These are phyloP conservation scores for Shiraia bambusicola DNA, from an alignment of 2,329 filamentous ascomycete genomes.

Conservation along the genomic window DNA sequence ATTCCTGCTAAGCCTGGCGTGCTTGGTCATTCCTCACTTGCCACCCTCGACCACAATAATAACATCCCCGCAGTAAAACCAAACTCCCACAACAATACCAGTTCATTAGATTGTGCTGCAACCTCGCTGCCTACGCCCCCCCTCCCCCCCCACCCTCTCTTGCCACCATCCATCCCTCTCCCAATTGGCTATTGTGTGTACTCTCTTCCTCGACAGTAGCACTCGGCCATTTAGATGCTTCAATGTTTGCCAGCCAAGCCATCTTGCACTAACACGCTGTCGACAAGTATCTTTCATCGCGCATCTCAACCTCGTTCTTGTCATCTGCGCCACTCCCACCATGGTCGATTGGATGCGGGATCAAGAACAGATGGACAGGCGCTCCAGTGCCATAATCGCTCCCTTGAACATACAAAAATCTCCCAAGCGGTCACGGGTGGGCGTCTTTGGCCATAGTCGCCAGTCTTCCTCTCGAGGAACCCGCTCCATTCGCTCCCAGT, in stretches of 20 bases:
- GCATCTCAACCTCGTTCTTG: not conserved
- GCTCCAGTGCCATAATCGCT: constrained; percentile 40
- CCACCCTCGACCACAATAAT: constrained; percentile 32
- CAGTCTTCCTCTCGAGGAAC: constrained; percentile 37
- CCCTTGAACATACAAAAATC: constrained; percentile 43
- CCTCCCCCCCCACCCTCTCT: too few relatives aligned
- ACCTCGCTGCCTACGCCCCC: not conserved
- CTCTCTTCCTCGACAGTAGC: constrained; percentile 9
- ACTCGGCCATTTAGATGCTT: constrained; percentile 32
- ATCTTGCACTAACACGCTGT: constrained; percentile 2
- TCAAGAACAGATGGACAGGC: constrained; percentile 33
- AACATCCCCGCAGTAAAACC: constrained; percentile 26
- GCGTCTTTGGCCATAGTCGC: constrained; percentile 27
- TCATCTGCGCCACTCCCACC: constrained; percentile 2
- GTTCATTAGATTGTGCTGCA: not conserved
- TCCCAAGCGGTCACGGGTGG: constrained; percentile 28
- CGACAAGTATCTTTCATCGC: not conserved
- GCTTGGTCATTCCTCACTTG: constrained; percentile 31
- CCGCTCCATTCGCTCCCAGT: constrained; percentile 33
- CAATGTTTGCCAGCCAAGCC: constrained; percentile 15
- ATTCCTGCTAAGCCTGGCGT: constrained; percentile 26
- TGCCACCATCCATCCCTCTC: not conserved
- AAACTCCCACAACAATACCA: constrained; percentile 4
- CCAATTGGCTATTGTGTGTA: constrained; percentile 5
- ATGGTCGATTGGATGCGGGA: constrained; percentile 35